A percentile compares a stretch with the other conserved stretches of the same genome.
These are phyloP conservation scores for Eutrema japonicum DNA, from an alignment of 345 rosid species.

Conservation along the genomic window DNA sequence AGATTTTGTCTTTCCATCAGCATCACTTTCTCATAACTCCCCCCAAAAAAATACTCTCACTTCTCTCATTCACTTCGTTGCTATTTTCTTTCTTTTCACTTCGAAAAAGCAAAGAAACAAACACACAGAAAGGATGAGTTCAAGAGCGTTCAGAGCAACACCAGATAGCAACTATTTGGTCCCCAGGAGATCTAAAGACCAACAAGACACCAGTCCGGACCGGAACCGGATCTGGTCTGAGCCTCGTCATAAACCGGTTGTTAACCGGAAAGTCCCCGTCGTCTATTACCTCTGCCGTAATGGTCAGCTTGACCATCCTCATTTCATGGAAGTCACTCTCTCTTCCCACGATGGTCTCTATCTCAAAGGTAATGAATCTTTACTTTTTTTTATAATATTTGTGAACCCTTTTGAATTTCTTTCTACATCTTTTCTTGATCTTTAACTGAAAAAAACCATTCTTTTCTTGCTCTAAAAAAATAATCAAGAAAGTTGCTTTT, in stretches of 20 bases:
- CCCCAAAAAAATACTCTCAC: constrained; percentile 17
- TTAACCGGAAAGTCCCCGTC: constrained; percentile 66
- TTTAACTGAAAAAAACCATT: not conserved
- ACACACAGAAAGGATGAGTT: constrained; percentile 49
- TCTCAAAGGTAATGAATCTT: constrained; percentile 60
- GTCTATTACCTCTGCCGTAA: constrained; percentile 82
- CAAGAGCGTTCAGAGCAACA: constrained; percentile 53
- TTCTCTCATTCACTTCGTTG: not conserved
- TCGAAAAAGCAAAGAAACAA: constrained; percentile 31
- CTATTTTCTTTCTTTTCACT: constrained; percentile 24
- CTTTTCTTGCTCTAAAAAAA: too few species aligned
- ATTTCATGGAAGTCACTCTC: constrained; percentile 91
- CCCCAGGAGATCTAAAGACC: constrained; percentile 55
- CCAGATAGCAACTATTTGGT: constrained; percentile 38
- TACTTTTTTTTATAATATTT: not conserved
- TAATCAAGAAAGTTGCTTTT: constrained; percentile 30
- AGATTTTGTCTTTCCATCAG: constrained; percentile 41
- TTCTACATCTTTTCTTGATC: not conserved
- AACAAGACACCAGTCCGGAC: constrained; percentile 63
- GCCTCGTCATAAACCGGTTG: constrained; percentile 48
- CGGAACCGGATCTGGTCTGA: constrained; percentile 64
- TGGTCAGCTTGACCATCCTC: constrained; percentile 98
- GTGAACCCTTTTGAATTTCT: too few species aligned
- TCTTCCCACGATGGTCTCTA: constrained; percentile 74
- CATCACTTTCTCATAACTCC: constrained; percentile 23